Evolutionary conservation across 202 grass and related monocot species (phyloP).

Genomic region (Musa balbisiana): DNA sequence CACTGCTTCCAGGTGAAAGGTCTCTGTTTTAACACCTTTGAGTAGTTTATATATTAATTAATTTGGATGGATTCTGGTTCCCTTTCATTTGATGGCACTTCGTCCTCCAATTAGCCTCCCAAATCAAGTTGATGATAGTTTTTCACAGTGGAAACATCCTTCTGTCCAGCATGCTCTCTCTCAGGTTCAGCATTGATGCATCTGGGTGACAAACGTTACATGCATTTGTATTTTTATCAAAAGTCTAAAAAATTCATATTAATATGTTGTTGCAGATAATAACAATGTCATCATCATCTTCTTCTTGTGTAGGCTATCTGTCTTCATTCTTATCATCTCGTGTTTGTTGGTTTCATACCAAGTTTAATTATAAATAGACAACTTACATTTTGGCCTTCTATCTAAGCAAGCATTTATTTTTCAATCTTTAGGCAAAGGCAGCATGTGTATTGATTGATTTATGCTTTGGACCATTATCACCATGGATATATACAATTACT

Average conservation of each 20-base stretch:
- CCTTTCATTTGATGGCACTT: conserved; percentile 52
- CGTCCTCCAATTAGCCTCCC: conserved; percentile 53
- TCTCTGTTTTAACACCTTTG: not conserved
- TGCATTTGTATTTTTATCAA: not conserved
- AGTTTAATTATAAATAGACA: not conserved
- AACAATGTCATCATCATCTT: conserved; percentile 75
- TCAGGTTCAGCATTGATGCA: conserved; percentile 33
- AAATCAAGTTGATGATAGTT: conserved; percentile 75
- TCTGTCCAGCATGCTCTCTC: conserved; percentile 23
- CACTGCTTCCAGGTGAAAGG: conserved; percentile 75
- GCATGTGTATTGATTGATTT: conserved; percentile 86
- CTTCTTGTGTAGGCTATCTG: conserved; percentile 77
- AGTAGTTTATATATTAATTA: not conserved
- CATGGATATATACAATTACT: conserved; percentile 46
- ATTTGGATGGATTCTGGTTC: not conserved
- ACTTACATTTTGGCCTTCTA: too few relatives aligned
- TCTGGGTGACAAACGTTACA: not conserved
- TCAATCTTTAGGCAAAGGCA: conserved; percentile 25
- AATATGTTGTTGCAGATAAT: conserved; percentile 53
- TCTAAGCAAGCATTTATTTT: not conserved
- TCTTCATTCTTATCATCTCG: conserved; percentile 66
- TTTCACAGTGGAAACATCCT: conserved; percentile 52
- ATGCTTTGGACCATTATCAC: conserved; percentile 57
- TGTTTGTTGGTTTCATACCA: conserved; percentile 36
- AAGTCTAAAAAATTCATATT: conserved; percentile 16